Percentiles rank a stretch among this genome's conserved stretches.
Conservation (phyloP, 2,329 filamentous ascomycete species). For the Colletotrichum cuscutae region DNA sequence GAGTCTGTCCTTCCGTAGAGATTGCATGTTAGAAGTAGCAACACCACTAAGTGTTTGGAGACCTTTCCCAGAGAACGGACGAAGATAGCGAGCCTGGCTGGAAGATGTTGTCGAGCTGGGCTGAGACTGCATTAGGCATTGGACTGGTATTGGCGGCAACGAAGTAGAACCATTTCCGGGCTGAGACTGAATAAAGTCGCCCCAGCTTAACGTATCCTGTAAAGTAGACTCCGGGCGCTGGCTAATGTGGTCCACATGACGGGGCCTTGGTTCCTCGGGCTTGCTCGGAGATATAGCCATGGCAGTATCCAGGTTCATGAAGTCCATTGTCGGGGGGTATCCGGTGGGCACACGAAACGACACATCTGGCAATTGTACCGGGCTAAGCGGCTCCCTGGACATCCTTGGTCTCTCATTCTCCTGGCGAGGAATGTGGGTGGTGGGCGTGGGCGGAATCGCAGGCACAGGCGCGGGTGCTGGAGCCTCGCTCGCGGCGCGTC, state of each 20-base stretch:
- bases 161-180: slow-evolving; percentile 42
- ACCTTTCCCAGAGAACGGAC: slow-evolving; percentile 66
- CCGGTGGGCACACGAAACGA: slow-evolving; percentile 52
- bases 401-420: slow-evolving; percentile 63
- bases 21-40: slow-evolving; percentile 42
- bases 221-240: slow-evolving; percentile 53
- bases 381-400: slow-evolving; percentile 62
- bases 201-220: slow-evolving; percentile 67
- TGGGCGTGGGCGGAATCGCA: slow-evolving; percentile 8
- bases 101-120: slow-evolving; percentile 64
- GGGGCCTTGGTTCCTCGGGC: slow-evolving; percentile 38
- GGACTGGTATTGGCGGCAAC: slow-evolving; percentile 59
- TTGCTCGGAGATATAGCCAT: slow-evolving; percentile 49
- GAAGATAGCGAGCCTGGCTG: slow-evolving; percentile 59
- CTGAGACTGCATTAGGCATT: slow-evolving; percentile 63
- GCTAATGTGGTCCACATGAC: slow-evolving; percentile 40
- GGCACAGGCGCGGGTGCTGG: slow-evolving; percentile 30
- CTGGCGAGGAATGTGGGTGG: slow-evolving; percentile 50
- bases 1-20: slow-evolving; percentile 45
- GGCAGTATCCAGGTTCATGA: slow-evolving; percentile 48
- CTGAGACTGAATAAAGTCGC: slow-evolving; percentile 53
- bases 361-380: slow-evolving; percentile 58
- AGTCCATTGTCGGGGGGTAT: slow-evolving; percentile 53
- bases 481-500: slow-evolving; percentile 42
- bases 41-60: slow-evolving; percentile 62